These are phyloP conservation scores for Suillus occidentalis DNA, from an alignment of 768 basidiomycete genomes.

Conservation along the genomic window DNA sequence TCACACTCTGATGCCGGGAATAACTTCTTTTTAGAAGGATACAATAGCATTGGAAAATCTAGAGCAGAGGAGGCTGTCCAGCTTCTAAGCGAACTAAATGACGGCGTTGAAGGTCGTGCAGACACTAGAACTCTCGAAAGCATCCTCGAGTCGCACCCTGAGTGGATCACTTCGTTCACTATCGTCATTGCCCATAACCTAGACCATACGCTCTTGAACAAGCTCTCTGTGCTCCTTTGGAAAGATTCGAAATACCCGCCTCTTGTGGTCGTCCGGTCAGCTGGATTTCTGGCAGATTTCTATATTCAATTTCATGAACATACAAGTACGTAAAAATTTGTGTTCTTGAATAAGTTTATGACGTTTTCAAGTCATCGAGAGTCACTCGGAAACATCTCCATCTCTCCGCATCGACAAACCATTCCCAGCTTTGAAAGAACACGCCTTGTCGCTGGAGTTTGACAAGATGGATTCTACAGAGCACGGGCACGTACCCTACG, in stretches of 20 bases:
- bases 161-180: conserved; percentile 63
- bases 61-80: conserved; percentile 79
- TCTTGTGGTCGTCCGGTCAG: conserved; percentile 76
- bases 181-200: conserved; percentile 88
- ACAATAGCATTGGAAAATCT: conserved; percentile 72
- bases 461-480: conserved; percentile 83
- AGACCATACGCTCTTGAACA: conserved; percentile 49
- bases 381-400: conserved; percentile 73
- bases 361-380: conserved; percentile 70
- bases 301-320: conserved; percentile 90
- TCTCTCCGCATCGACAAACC: conserved; percentile 87
- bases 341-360: not conserved
- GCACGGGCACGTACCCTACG: conserved; percentile 88
- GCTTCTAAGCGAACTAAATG: conserved; percentile 83
- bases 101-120: conserved; percentile 72
- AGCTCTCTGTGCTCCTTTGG: conserved; percentile 71
- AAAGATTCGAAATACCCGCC: conserved; percentile 54
- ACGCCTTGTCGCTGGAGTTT: conserved; percentile 71
- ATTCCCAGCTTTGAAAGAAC: conserved; percentile 78
- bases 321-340: conserved; percentile 51
- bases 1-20: conserved; percentile 82
- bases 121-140: conserved; percentile 55
- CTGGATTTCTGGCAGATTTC: conserved; percentile 89
- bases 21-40: conserved; percentile 91
- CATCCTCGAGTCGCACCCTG: conserved; percentile 54